A percentile compares a stretch with the other conserved stretches of the same genome.
Evolutionary conservation across 352 stramenopile genomes (phyloP).

Genomic region (Globisporangium paroecandrum): DNA sequence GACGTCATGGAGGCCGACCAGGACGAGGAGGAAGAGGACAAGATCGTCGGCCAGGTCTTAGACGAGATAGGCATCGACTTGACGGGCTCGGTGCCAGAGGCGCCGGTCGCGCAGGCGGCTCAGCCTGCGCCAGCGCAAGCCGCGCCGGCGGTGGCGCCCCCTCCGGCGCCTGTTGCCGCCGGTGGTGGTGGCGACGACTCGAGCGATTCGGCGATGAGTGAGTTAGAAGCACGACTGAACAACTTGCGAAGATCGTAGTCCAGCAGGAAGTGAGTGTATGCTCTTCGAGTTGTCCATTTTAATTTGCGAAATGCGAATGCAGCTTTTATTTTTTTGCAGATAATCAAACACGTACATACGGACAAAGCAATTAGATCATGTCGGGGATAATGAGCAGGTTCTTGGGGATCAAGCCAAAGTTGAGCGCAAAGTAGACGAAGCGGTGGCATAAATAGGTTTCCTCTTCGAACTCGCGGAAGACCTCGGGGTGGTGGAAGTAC

Average conservation of each 20-base stretch:
- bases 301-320: slow-evolving; percentile 5
- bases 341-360: background rate
- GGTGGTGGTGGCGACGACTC: slow-evolving; percentile 43
- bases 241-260: slow-evolving; percentile 88
- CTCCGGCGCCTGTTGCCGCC: slow-evolving; percentile 55
- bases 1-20: slow-evolving; percentile 95
- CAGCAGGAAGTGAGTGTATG: too few relatives aligned
- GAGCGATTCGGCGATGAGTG: slow-evolving; percentile 87
- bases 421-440: slow-evolving; percentile 78
- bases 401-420: slow-evolving; percentile 81
- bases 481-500: slow-evolving; percentile 76
- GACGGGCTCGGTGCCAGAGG: slow-evolving; percentile 89
- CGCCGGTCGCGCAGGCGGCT: slow-evolving; percentile 54
- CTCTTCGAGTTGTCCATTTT: background rate
- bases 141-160: slow-evolving; percentile 29
- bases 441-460: slow-evolving; percentile 76
- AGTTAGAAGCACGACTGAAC: slow-evolving; percentile 96
- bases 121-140: slow-evolving; percentile 44
- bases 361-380: slow-evolving; percentile 26
- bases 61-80: slow-evolving; percentile 97
- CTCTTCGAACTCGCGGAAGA: slow-evolving; percentile 74
- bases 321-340: slow-evolving; percentile 8
- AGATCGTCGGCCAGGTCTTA: slow-evolving; percentile 96
- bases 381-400: slow-evolving; percentile 82
- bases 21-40: slow-evolving; percentile 95